Evolutionary conservation across 129 eudicot species (phyloP).

Genomic region (Arctium lappa): DNA sequence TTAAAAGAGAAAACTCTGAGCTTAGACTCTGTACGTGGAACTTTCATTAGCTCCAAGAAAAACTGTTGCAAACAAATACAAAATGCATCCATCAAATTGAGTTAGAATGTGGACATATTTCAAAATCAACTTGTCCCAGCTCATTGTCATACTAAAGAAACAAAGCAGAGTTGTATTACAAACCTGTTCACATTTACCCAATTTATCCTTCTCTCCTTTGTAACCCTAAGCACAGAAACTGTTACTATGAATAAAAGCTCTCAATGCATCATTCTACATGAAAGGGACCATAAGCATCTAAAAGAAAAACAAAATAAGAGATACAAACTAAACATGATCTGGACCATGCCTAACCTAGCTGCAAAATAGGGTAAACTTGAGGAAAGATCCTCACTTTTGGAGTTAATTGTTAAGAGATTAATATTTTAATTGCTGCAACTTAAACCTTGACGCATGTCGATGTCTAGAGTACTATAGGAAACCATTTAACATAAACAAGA

Average conservation of each 20-base stretch:
- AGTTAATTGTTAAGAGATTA: neutral
- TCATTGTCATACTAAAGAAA: neutral
- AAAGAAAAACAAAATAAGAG: neutral
- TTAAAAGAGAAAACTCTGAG: conserved; percentile 85
- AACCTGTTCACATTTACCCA: conserved; percentile 96
- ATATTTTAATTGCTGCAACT: neutral
- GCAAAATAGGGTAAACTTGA: neutral
- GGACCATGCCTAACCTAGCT: neutral
- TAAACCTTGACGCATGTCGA: neutral
- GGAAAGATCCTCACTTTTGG: neutral
- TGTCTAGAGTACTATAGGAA: no score
- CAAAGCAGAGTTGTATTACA: neutral
- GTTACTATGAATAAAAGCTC: conserved; percentile 13
- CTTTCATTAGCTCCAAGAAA: conserved; percentile 85
- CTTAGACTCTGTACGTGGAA: conserved; percentile 81
- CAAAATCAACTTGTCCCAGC: neutral
- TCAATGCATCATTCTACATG: neutral
- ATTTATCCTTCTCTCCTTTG: conserved; percentile 68
- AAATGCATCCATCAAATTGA: neutral
- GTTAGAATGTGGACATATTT: neutral
- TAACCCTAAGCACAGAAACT: conserved; percentile 56
- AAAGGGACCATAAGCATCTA: neutral
- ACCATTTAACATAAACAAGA: no score
- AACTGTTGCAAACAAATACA: conserved; percentile 46
- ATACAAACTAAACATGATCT: neutral